Base-by-base conservation (phyloP, 148 eudicot species). In the Pouteria glomerata region DNA sequence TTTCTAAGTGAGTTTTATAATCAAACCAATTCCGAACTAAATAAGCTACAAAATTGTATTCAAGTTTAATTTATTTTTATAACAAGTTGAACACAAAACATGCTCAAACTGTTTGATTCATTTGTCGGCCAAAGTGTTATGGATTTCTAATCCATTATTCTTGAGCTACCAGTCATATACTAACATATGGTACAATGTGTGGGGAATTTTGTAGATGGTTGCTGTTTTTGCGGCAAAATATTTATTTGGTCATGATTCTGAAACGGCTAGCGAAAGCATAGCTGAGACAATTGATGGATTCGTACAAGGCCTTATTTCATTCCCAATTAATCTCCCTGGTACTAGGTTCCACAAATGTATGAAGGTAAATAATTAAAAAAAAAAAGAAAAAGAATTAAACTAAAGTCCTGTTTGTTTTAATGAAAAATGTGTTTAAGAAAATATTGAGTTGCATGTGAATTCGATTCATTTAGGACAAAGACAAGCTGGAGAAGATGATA, bases 291-390 rank as follows among this genome's bases (percentile, higher is more conserved):
- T 59, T 39, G 41, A 60, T 24, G 31, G 24, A 52, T 71, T 71
- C 45, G 57, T 72, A 21, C 68, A 48, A 72, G 68, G 75, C 6
- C 48, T 72, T 19, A 56, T 61, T 29, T 62, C 75, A 0, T 72
- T 72, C 33, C 75, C 75, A n/a, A 11, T 72, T 33, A 72, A 72
- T 24, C 31, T 72, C 60, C 75, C 75, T 18, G 75, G 75, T 39
- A 72, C 75, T 27, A 72, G 34, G 44, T 72, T 72, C 75, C 26
- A 72, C 75, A 72, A 50, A 61, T 72, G 75, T 34, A 60, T 72
- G 75, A 60, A 72, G 75, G 75, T 72, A 61, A 57, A 0, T 26
- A 4, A 57, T 8, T 0, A 3, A 70, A 4, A 8, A 2, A 45
- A 24, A 12, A 39, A 24, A 0, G 0, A 1, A n/a, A n/a, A n/a